Base-by-base conservation (phyloP, 1,284 basidiomycete species). In the Neonothopanus nambi region DNA sequence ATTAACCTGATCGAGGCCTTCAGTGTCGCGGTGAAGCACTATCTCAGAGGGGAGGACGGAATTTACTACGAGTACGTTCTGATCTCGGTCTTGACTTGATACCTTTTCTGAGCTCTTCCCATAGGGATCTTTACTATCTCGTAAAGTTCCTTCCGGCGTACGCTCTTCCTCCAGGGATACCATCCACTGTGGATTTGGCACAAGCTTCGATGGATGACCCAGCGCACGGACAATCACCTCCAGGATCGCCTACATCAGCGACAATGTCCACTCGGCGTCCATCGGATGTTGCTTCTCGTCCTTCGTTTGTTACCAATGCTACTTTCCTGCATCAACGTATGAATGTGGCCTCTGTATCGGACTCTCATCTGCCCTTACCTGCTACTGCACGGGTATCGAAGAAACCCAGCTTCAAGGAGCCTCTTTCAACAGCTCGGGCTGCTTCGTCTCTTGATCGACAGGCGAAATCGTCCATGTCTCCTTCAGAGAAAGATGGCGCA, bases 81-180 rank as follows among this genome's bases (percentile, higher is more conserved):
- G 26, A 18, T 21, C 18, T 23, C 28, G 42, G 63, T 64, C 53
- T 38, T 33, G 51, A n/a, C 35, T 62, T 63, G 57, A 11, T 28
- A 17, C 44, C 30, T 38, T 13, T 38, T 11, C 20, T 38, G 2
- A 39, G 46, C 36, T 66, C 23, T n/a, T 36, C 21, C 18, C 21
- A 1, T 52, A 81, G 77, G 60, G 85, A 87, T 63, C 70, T 88
- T 4, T 85, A 82, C 65, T 79, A 84, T 59, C 76, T 81, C 49
- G 78, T 84, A 64, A 87, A 85, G 63, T 86, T 81, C 67, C 75
- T 88, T n/a, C 85, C 85, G 2, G 72, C 79, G 5, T 87, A 87
- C 61, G 77, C 79, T 2, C 69, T 87, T 6, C 84, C 84, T 0
- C 63, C 79, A 1, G 80, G 81, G 28, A 65, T 81, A 43, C 80